phyloP scores from a whole-genome alignment of 2,329 filamentous ascomycete species.

The Septoria petroselini region DNA sequence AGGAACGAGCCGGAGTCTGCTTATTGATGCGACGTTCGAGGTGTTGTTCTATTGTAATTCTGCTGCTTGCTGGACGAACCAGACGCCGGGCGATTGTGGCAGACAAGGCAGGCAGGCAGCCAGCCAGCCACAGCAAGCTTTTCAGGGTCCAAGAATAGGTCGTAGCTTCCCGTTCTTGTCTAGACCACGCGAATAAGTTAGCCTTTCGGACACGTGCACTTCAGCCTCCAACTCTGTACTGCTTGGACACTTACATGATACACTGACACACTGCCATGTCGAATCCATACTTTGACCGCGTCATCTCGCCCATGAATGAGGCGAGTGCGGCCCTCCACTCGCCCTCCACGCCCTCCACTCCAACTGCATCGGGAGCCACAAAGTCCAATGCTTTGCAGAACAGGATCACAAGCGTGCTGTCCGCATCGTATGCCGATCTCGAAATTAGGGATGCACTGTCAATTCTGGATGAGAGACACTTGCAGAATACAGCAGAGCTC shows the following conservation, averaged over 20 bases:
- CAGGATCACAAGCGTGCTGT: constrained; percentile 80
- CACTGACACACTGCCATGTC: constrained; percentile 28
- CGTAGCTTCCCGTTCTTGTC: too few relatives aligned
- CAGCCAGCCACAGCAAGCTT: background rate
- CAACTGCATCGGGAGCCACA: constrained; percentile 14
- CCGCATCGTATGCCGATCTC: constrained; percentile 85
- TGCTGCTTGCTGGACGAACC: too few relatives aligned
- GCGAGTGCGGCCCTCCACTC: constrained; percentile 14
- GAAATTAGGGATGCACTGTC: constrained; percentile 83
- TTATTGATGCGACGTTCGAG: too few relatives aligned
- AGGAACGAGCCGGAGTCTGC: too few relatives aligned
- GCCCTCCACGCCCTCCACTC: constrained; percentile 21
- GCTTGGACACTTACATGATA: background rate
- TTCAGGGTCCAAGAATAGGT: too few relatives aligned
- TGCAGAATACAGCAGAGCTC: constrained; percentile 72
- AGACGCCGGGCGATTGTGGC: too few relatives aligned
- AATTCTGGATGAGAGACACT: constrained; percentile 68
- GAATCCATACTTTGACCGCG: constrained; percentile 29
- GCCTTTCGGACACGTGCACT: constrained; percentile 2
- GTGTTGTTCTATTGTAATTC: too few relatives aligned
- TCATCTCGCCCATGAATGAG: constrained; percentile 22
- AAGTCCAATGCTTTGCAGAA: constrained; percentile 68
- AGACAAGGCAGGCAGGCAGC: too few relatives aligned
- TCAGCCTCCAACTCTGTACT: background rate
- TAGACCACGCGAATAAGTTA: too few relatives aligned